These are phyloP conservation scores for Botrytis fragariae DNA, from an alignment of 2,329 filamentous ascomycete species.

Conservation along the genomic window DNA sequence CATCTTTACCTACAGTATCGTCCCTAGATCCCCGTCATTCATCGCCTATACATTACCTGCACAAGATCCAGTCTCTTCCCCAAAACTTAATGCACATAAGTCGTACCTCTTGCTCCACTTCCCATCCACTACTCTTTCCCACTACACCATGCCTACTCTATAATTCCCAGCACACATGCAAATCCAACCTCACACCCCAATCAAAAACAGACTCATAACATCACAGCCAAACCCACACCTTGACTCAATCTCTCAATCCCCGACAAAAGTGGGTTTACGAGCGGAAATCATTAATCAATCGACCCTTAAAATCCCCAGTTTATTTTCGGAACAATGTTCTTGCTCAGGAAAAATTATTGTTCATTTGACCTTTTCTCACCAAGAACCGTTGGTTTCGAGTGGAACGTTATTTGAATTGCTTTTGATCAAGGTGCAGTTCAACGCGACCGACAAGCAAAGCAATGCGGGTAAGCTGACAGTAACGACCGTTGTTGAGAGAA, in stretches of 20 bases:
- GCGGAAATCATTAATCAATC: neutral
- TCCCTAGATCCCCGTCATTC: neutral
- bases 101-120: neutral
- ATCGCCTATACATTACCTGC: neutral
- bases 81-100: constrained; percentile 3
- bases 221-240: neutral
- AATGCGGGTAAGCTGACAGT: neutral
- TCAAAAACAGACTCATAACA: neutral
- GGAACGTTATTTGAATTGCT: neutral
- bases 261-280: neutral
- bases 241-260: neutral
- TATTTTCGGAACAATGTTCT: neutral
- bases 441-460: neutral
- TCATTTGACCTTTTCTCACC: neutral
- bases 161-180: neutral
- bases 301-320: neutral
- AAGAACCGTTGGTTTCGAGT: neutral
- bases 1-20: neutral
- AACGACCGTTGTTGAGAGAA: neutral
- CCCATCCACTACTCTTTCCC: neutral
- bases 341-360: neutral
- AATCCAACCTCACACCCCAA: neutral
- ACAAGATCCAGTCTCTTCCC: neutral
- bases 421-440: neutral
- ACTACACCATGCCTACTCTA: neutral